Conservation (phyloP, 2,329 filamentous ascomycete genomes). For the Fusarium irregulare region DNA sequence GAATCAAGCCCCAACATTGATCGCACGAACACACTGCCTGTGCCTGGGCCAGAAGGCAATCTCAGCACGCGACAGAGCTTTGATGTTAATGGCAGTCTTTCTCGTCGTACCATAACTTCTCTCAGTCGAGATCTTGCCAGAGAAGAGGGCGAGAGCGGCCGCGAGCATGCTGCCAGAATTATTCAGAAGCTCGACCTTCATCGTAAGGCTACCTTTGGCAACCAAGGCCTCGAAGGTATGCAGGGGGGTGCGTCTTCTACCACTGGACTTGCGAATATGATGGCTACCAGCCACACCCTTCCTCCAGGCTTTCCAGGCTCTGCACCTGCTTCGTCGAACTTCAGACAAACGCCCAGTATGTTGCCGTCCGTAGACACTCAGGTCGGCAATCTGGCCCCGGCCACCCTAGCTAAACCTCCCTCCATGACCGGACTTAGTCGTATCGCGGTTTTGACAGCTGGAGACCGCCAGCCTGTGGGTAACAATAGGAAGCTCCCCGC, state of each 20-base stretch:
- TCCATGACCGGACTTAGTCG: conserved; percentile 88
- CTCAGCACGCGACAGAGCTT: conserved; percentile 73
- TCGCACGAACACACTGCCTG: conserved; percentile 70
- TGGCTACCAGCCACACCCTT: conserved; percentile 84
- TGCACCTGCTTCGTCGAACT: conserved; percentile 45
- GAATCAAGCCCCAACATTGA: conserved; percentile 59
- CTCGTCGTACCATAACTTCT: conserved; percentile 68
- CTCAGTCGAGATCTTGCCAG: conserved; percentile 60
- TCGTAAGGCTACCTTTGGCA: conserved; percentile 75
- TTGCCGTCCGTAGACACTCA: conserved; percentile 58
- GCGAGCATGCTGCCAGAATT: conserved; percentile 86
- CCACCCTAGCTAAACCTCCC: conserved; percentile 85
- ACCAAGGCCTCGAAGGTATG: conserved; percentile 52
- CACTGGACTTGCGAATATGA: conserved; percentile 83
- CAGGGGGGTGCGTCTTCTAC: conserved; percentile 54
- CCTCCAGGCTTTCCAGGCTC: conserved; percentile 69
- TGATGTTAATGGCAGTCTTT: conserved; percentile 68
- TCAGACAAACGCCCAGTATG: conserved; percentile 48
- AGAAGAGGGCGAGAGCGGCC: conserved; percentile 78
- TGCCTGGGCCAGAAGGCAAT: conserved; percentile 68
- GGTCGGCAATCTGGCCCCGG: conserved; percentile 78
- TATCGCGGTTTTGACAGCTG: conserved; percentile 82
- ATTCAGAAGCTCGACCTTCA: conserved; percentile 94
- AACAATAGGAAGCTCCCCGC: conserved; percentile 79
- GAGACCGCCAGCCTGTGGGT: conserved; percentile 77